Evolutionary conservation across 306 rosid species (phyloP).

Genomic region (Dalbergia cultrata): DNA sequence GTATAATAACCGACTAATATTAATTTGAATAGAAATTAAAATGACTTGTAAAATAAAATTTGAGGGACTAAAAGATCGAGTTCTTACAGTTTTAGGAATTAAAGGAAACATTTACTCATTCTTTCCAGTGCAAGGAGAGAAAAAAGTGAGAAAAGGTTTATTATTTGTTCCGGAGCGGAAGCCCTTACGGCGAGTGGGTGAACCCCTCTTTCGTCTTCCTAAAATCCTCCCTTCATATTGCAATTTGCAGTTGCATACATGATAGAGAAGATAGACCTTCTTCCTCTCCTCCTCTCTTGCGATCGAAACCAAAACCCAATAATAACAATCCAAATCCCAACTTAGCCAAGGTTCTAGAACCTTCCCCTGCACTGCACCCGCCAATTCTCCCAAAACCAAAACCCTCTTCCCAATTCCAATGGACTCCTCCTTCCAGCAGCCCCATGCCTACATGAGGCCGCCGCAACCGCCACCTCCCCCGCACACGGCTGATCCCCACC

Average conservation of each 20-base stretch:
- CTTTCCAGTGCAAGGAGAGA: neutral
- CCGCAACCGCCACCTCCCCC: slow-evolving; percentile 65
- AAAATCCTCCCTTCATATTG: neutral
- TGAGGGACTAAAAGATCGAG: fast-evolving
- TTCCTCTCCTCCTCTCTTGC: neutral
- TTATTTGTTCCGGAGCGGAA: slow-evolving; percentile 24
- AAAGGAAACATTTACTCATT: neutral
- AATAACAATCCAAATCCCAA: slow-evolving; percentile 19
- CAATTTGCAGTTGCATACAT: neutral
- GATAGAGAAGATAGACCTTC: neutral
- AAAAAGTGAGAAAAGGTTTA: neutral
- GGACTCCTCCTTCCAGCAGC: slow-evolving; percentile 82
- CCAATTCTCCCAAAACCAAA: neutral
- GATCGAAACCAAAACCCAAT: slow-evolving; percentile 37
- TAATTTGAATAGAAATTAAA: too few species aligned
- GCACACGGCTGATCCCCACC: slow-evolving; percentile 69
- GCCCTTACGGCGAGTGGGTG: slow-evolving; percentile 17
- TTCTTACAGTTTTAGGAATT: too few species aligned
- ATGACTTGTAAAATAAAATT: too few species aligned
- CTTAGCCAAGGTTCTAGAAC: neutral
- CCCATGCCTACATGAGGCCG: slow-evolving; percentile 66
- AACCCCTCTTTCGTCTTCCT: slow-evolving; percentile 35
- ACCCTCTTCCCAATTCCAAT: slow-evolving; percentile 21
- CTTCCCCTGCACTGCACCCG: neutral
- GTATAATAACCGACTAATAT: too few species aligned